phyloP scores from a whole-genome alignment of 805 yeast species.

The Kazachstania bromeliacearum region DNA sequence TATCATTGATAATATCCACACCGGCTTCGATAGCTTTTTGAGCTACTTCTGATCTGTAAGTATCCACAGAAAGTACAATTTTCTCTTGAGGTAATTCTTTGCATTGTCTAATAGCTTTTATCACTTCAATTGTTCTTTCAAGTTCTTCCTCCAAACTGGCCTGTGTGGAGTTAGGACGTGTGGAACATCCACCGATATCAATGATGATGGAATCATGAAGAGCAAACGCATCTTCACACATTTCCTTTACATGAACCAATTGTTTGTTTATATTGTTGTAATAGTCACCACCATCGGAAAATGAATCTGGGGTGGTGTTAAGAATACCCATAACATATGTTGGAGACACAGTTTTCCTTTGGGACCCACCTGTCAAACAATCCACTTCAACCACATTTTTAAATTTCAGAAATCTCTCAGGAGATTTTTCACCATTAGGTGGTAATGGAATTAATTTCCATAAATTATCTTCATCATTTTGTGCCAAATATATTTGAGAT shows the following conservation, averaged over 20 bases:
- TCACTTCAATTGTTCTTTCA: conserved; percentile 57
- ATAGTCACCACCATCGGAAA: conserved; percentile 73
- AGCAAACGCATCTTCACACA: conserved; percentile 53
- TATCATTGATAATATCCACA: conserved; percentile 87
- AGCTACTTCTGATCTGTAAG: conserved; percentile 74
- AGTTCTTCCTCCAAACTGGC: conserved; percentile 60
- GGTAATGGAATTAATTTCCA: conserved; percentile 41
- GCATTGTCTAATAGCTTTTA: conserved; percentile 47
- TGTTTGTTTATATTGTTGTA: conserved; percentile 32
- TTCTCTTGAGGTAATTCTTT: conserved; percentile 29
- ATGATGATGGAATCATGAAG: conserved; percentile 37
- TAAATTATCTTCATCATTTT: conserved; percentile 45
- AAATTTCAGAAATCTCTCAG: conserved; percentile 20
- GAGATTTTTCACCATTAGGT: conserved; percentile 8
- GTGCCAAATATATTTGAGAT: conserved; percentile 37
- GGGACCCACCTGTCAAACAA: conserved; percentile 29
- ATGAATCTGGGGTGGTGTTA: conserved; percentile 90
- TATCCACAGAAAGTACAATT: conserved; percentile 71
- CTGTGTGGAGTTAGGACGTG: conserved; percentile 72
- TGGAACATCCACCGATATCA: conserved; percentile 92
- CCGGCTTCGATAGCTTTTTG: conserved; percentile 58
- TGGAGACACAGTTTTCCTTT: conserved; percentile 17
- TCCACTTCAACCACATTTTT: conserved; percentile 35
- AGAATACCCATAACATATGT: conserved; percentile 81
- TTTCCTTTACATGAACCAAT: conserved; percentile 36